These are phyloP conservation scores for Blastobotrys indianensis DNA, from an alignment of 1,139 yeast genomes.

Conservation along the genomic window DNA sequence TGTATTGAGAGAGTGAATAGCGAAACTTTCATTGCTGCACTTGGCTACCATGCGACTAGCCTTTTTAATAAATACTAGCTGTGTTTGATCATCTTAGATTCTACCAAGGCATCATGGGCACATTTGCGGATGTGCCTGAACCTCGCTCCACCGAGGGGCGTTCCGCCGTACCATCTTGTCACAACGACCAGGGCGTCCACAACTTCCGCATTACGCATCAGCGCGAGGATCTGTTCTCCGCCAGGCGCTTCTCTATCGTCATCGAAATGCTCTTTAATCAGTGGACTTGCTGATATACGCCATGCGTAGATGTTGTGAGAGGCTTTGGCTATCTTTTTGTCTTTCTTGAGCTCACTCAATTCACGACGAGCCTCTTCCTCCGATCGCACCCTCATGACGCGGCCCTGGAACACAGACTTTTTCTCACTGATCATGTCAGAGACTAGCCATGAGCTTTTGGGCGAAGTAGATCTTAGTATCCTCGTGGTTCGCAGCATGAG, in stretches of 20 bases:
- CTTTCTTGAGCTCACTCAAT: slow-evolving; percentile 44
- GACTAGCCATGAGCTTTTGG: slow-evolving; percentile 55
- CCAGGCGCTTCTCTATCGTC: slow-evolving; percentile 97
- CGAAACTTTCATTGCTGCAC: too few species aligned
- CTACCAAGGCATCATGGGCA: slow-evolving; percentile 73
- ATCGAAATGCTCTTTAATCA: slow-evolving; percentile 34
- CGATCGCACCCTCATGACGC: slow-evolving; percentile 51
- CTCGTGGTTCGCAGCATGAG: too few species aligned
- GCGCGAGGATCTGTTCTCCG: slow-evolving; percentile 64
- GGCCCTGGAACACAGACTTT: slow-evolving; percentile 80
- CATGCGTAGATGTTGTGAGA: slow-evolving; percentile 77
- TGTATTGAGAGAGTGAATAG: too few species aligned
- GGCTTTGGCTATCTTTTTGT: slow-evolving; percentile 57
- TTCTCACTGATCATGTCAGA: slow-evolving; percentile 72
- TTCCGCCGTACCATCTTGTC: slow-evolving; percentile 88
- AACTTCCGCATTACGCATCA: slow-evolving; percentile 60
- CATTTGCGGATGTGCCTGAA: slow-evolving; percentile 82
- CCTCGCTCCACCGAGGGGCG: slow-evolving; percentile 74
- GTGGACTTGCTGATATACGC: slow-evolving; percentile 48
- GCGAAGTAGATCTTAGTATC: too few species aligned
- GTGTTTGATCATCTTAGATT: slow-evolving; percentile 43
- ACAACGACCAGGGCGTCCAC: slow-evolving; percentile 83
- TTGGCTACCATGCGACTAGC: background rate
- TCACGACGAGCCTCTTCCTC: slow-evolving; percentile 56
- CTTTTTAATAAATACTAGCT: background rate